Evolutionary conservation across 2,329 filamentous ascomycete genomes (phyloP), one percentile per base, ranked within the genome.

Genomic region (Aspergillus persii): DNA sequence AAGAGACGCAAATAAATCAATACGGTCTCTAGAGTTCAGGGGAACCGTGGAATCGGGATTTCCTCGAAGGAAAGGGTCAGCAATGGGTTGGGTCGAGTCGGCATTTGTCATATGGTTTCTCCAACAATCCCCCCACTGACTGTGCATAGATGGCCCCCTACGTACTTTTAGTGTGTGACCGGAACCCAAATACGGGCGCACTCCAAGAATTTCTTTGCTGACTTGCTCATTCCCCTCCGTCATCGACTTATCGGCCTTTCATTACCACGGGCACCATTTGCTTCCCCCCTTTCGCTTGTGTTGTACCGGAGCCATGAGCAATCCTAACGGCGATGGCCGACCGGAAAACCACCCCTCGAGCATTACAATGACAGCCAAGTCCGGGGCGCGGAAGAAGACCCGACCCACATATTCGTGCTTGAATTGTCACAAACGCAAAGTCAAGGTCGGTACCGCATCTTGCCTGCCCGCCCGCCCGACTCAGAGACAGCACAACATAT

Each of bases 381-480:
- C 58, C 36, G 53, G 55, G 47, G 33, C 57, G 33, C 62, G 64
- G 41, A 69, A 67, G 59, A 71, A 71, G 54, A 66, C 60, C 51
- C 68, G 70, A 51, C 69, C 69, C 58, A 71, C 69, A 29, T 67
- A 70, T 51, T 71, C 69, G 12, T 72, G 70, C 53, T 61, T 71
- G 30, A 68, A 63, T 41, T 72, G 69, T 56, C 68, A 70, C 53
- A 71, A 68, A 62, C 69, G 70, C 54, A 72, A 72, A 64, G 69
- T 72, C n/a, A 72, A 72, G 67, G 70, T 72, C 66, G 27, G 12
- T 58, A n/a, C n/a, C n/a, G n/a, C 33, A 31, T 23, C 18, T 23
- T 23, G 30, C 12, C 23, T 30, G 11, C 31, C 50, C 12, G 23
- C n/a, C n/a, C 31, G n/a, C n/a, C 50, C 9, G n/a, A 8, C 36